A percentile compares a stretch with the other conserved stretches of the same genome.
phyloP scores from a whole-genome alignment of 345 rosid species.

The Angophora floribunda region DNA sequence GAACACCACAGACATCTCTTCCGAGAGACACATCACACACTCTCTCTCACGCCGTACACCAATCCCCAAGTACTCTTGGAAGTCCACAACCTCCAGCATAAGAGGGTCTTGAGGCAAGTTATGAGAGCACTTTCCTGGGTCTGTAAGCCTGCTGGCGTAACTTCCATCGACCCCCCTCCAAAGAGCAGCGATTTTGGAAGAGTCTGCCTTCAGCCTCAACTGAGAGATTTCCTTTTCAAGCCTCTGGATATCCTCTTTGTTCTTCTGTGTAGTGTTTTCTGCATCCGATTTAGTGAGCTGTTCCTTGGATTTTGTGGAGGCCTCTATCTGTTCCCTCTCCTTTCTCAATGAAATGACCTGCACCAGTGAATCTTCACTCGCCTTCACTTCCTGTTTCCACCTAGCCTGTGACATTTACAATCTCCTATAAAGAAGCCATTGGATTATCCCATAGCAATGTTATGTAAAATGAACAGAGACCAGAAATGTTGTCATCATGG shows the following conservation, averaged over 20 bases:
- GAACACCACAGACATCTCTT: constrained; percentile 46
- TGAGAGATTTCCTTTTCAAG: constrained; percentile 60
- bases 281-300: constrained; percentile 37
- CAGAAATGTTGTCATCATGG: background rate
- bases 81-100: background rate
- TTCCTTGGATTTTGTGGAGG: constrained; percentile 38
- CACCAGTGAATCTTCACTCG: constrained; percentile 32
- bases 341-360: constrained; percentile 34
- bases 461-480: background rate
- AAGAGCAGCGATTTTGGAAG: constrained; percentile 61
- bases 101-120: background rate
- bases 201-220: constrained; percentile 51
- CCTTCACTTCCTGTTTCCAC: constrained; percentile 66
- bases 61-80: constrained; percentile 15
- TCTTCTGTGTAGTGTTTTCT: constrained; percentile 33
- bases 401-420: constrained; percentile 53
- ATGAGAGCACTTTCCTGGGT: background rate
- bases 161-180: constrained; percentile 48
- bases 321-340: constrained; percentile 43
- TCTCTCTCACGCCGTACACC: constrained; percentile 71
- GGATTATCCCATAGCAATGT: background rate
- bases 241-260: constrained; percentile 43
- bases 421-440: background rate
- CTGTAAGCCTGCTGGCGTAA: constrained; percentile 25
- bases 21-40: constrained; percentile 87